phyloP scores from a whole-genome alignment of 2,329 filamentous ascomycete genomes.

The Neonectria hederae region DNA sequence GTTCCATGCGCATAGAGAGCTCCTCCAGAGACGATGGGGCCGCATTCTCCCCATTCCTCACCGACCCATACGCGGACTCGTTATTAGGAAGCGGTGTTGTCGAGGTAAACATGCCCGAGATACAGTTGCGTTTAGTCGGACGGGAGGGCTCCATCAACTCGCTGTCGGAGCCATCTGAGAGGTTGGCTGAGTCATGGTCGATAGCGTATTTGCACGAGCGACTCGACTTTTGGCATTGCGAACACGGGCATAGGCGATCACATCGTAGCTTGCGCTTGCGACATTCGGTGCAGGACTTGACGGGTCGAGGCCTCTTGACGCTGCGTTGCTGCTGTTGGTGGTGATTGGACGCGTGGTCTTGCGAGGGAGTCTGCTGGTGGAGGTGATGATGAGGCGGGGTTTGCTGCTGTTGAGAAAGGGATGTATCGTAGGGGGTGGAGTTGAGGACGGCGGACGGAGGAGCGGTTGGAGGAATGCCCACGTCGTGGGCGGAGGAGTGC shows the following conservation, averaged over 20 bases:
- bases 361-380: conserved; percentile 42
- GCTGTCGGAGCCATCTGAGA: conserved; percentile 60
- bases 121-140: conserved; percentile 52
- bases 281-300: conserved; percentile 66
- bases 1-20: conserved; percentile 60
- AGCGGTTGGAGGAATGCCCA: conserved; percentile 27
- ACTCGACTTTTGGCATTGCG: conserved; percentile 67
- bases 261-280: conserved; percentile 67
- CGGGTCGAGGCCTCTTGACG: conserved; percentile 63
- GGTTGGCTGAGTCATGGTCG: conserved; percentile 57
- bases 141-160: conserved; percentile 47
- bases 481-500: conserved; percentile 38
- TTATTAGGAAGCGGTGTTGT: conserved; percentile 34
- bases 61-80: conserved; percentile 38
- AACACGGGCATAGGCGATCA: conserved; percentile 65
- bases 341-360: conserved; percentile 32
- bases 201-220: conserved; percentile 63
- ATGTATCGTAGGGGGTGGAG: conserved; percentile 38
- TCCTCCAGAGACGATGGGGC: conserved; percentile 56
- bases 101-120: conserved; percentile 37
- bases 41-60: conserved; percentile 47
- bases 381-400: conserved; percentile 42
- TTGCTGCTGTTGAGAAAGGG: conserved; percentile 39
- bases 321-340: conserved; percentile 50
- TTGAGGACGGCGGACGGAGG: conserved; percentile 30